Conservation (phyloP, 2,329 filamentous ascomycete species). For the Epichloe sylvatica region DNA sequence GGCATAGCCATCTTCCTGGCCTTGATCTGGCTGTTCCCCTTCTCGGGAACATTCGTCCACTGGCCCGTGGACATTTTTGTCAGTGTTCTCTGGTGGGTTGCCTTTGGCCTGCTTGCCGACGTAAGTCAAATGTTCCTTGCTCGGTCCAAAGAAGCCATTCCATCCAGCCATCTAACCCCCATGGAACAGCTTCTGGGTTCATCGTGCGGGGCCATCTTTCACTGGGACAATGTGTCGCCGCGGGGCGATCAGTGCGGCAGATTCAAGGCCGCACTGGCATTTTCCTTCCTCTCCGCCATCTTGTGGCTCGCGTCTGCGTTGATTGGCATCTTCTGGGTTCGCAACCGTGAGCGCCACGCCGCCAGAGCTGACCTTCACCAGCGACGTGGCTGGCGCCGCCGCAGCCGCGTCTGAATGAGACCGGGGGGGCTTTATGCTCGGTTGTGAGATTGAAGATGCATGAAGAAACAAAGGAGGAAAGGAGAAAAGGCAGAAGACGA, state of each 20-base stretch:
- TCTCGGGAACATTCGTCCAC: constrained; percentile 50
- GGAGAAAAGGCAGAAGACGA: too few species aligned
- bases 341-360: constrained; percentile 22
- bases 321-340: constrained; percentile 42
- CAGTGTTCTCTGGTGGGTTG: constrained; percentile 55
- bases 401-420: constrained; percentile 25
- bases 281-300: constrained; percentile 56
- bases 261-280: constrained; percentile 59
- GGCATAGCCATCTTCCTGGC: constrained; percentile 54
- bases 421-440: too few species aligned
- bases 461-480: neutral
- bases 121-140: constrained; percentile 24
- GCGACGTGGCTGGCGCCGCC: constrained; percentile 28
- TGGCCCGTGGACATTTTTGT: constrained; percentile 60
- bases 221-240: constrained; percentile 43
- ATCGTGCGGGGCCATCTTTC: constrained; percentile 42
- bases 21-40: constrained; percentile 60
- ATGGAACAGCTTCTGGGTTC: constrained; percentile 26
- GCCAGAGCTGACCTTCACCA: constrained; percentile 16
- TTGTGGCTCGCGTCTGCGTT: constrained; percentile 54
- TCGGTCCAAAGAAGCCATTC: neutral
- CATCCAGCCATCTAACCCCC: neutral
- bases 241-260: constrained; percentile 43
- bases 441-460: neutral
- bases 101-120: constrained; percentile 52